Evolutionary conservation across 345 rosid genomes (phyloP).

Genomic region (Aquilaria malaccensis): DNA sequence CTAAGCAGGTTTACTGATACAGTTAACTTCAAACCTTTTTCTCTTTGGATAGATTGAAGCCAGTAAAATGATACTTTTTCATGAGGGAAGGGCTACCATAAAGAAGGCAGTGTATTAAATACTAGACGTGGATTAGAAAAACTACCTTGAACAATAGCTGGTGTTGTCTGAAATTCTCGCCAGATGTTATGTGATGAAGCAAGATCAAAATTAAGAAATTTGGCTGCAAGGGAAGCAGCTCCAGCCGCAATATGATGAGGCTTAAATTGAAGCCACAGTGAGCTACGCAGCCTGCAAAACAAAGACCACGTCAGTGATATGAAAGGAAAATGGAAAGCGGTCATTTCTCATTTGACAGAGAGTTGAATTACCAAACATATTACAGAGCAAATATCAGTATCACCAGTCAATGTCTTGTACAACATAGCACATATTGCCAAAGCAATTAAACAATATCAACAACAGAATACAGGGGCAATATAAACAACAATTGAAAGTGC

Average conservation of each 20-base stretch:
- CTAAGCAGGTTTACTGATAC: too few species aligned
- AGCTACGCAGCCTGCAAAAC: slow-evolving; percentile 66
- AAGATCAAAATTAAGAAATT: slow-evolving; percentile 49
- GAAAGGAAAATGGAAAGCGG: neutral
- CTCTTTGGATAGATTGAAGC: too few species aligned
- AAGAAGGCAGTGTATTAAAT: too few species aligned
- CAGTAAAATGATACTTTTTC: too few species aligned
- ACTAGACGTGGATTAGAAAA: neutral
- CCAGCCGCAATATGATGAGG: slow-evolving; percentile 84
- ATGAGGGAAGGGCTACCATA: too few species aligned
- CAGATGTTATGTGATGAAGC: slow-evolving; percentile 46
- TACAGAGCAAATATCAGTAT: slow-evolving; percentile 13
- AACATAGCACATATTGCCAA: slow-evolving; percentile 23
- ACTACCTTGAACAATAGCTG: slow-evolving; percentile 59
- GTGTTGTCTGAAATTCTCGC: slow-evolving; percentile 64
- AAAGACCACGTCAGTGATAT: neutral
- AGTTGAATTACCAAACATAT: slow-evolving; percentile 20
- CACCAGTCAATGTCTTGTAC: slow-evolving; percentile 16
- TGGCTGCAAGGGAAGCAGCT: slow-evolving; percentile 71
- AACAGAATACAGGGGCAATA: slow-evolving; percentile 11
- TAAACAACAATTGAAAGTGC: slow-evolving; percentile 16
- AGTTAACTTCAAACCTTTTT: too few species aligned
- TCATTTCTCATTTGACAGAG: neutral
- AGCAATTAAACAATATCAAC: slow-evolving; percentile 15
- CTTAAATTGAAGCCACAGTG: slow-evolving; percentile 81